Evolutionary conservation across 148 eudicot species (phyloP).

Genomic region (Chenopodium berlandieri): DNA sequence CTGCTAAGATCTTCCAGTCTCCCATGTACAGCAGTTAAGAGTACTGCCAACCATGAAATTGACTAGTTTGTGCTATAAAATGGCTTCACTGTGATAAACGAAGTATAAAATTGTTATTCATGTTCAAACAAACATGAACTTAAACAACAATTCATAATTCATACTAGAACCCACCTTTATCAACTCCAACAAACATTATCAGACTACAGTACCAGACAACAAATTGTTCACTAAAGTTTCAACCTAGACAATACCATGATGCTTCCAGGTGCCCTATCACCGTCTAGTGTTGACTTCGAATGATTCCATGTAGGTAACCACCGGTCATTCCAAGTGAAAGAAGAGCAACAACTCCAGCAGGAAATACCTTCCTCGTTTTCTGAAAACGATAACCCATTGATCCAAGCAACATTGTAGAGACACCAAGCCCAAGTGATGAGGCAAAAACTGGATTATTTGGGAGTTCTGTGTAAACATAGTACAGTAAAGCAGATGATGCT

Average conservation of each 20-base stretch:
- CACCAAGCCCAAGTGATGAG: conserved; percentile 67
- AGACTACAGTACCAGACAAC: background rate
- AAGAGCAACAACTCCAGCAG: conserved; percentile 80
- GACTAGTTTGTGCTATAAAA: background rate
- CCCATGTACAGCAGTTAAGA: too few species aligned
- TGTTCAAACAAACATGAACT: background rate
- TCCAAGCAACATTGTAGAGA: conserved; percentile 65
- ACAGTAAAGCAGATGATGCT: conserved; percentile 52
- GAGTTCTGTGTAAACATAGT: conserved; percentile 63
- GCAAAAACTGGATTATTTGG: conserved; percentile 68
- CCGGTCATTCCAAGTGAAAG: conserved; percentile 70
- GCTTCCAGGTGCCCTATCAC: background rate
- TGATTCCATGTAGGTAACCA: conserved; percentile 79
- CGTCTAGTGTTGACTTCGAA: conserved; percentile 43
- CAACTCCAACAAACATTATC: background rate
- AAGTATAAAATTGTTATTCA: background rate
- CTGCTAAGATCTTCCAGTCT: background rate
- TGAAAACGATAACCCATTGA: conserved; percentile 73
- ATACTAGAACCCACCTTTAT: background rate
- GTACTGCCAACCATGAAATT: too few species aligned
- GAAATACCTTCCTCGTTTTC: conserved; percentile 71
- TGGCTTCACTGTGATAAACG: background rate
- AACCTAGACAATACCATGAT: background rate
- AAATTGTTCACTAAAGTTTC: background rate
- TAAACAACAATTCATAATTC: background rate